Evolutionary conservation across 768 basidiomycete genomes (phyloP).

Genomic region (Phylloporus sp.): DNA sequence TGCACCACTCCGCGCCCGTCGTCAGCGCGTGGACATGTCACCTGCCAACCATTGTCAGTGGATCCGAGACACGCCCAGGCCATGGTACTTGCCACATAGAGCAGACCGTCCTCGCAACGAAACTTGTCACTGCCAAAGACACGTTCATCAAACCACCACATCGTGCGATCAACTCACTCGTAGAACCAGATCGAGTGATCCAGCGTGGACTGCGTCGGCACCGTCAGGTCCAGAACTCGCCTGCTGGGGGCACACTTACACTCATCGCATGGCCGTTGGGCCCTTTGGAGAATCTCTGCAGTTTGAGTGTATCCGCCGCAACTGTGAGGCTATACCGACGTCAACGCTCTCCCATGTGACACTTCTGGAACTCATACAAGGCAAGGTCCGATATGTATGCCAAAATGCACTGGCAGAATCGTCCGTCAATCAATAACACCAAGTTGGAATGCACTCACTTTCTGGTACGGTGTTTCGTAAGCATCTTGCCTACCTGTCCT

Average conservation of each 20-base stretch:
- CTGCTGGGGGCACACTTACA: slow-evolving; percentile 37
- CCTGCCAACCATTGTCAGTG: slow-evolving; percentile 35
- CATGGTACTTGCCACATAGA: slow-evolving; percentile 59
- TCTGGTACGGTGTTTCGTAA: slow-evolving; percentile 72
- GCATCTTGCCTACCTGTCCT: slow-evolving; percentile 50
- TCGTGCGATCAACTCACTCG: slow-evolving; percentile 40
- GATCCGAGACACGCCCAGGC: background rate
- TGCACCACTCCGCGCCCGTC: slow-evolving; percentile 68
- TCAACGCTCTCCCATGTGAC: slow-evolving; percentile 1
- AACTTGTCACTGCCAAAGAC: slow-evolving; percentile 54
- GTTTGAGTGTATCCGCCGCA: slow-evolving; percentile 50
- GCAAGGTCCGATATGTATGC: slow-evolving; percentile 75
- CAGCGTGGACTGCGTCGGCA: slow-evolving; percentile 44
- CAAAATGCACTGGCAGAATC: slow-evolving; percentile 64
- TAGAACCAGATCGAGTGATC: slow-evolving; percentile 84
- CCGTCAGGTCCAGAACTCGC: slow-evolving; percentile 7
- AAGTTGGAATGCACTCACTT: slow-evolving; percentile 38
- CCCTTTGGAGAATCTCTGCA: slow-evolving; percentile 47
- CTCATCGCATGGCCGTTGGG: slow-evolving; percentile 57
- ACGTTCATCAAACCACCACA: slow-evolving; percentile 1
- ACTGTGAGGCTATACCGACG: slow-evolving; percentile 47
- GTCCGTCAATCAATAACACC: slow-evolving; percentile 1
- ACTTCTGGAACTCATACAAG: slow-evolving; percentile 51
- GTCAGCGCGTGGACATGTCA: slow-evolving; percentile 58
- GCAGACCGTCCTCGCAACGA: slow-evolving; percentile 75